Conservation (phyloP, 2,329 filamentous ascomycete species). For the Pseudocercospora ulei region DNA sequence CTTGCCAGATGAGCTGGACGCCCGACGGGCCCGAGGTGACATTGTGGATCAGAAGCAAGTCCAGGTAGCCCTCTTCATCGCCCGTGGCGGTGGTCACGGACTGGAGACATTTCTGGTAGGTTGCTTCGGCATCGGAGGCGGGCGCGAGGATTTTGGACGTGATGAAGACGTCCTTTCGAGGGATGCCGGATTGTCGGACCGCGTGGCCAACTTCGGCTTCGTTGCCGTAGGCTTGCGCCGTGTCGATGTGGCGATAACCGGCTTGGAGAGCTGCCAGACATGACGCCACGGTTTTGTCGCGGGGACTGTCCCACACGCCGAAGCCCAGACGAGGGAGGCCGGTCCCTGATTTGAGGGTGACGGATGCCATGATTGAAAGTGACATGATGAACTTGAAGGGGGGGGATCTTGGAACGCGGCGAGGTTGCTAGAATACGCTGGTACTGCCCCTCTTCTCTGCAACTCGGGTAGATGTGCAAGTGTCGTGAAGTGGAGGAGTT, state of each 20-base stretch:
- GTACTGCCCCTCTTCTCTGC: too few relatives aligned
- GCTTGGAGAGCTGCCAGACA: conserved; percentile 49
- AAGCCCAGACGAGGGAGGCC: conserved; percentile 60
- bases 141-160: conserved; percentile 59
- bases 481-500: too few relatives aligned
- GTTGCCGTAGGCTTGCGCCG: conserved; percentile 61
- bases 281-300: conserved; percentile 40
- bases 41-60: conserved; percentile 62
- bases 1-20: conserved; percentile 55
- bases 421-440: too few relatives aligned
- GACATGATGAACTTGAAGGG: too few relatives aligned
- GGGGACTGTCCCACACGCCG: conserved; percentile 54
- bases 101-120: conserved; percentile 50
- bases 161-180: conserved; percentile 54
- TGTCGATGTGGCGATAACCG: conserved; percentile 57
- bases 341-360: conserved; percentile 37
- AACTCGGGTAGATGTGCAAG: too few relatives aligned
- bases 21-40: conserved; percentile 48
- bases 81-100: conserved; percentile 55
- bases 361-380: too few relatives aligned
- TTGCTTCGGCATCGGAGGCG: conserved; percentile 45
- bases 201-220: conserved; percentile 58
- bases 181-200: conserved; percentile 48
- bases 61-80: conserved; percentile 51
- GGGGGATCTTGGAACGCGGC: too few relatives aligned